Evolutionary conservation across 257 asterid genomes (phyloP), one percentile per base, ranked within the genome.

Genomic region (Nicotiana tabacum): DNA sequence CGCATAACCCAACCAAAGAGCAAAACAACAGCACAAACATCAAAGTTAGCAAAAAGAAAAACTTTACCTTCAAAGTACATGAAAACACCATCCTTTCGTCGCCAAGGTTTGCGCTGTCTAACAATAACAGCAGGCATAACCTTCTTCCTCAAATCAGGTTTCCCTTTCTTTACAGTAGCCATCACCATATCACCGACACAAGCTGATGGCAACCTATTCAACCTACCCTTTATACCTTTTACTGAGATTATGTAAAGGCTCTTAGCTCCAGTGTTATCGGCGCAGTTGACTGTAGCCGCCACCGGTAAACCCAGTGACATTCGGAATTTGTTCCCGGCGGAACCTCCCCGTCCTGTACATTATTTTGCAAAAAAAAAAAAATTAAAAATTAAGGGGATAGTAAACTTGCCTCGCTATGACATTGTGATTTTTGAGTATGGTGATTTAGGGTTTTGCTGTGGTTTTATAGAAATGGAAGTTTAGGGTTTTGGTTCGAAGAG

Each of bases 111-210:
- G 3, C 93, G 82, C 77, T 89, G 92, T 69, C 95, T 86, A 10
- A 91, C 94, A 67, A 89, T 90, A 58, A 91, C 95, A 61, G 94
- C 95, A 0, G 93, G 95, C 93, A 88, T 91, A n/a, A 91, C 94
- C 90, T 89, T 90, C 85, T 92, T 91, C 82, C 94, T 82, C 83
- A 90, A 78, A 30, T 90, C 97, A 82, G 95, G 95, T 83, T 91
- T 92, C 35, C 97, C 92, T 81, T 91, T 92, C 81, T 92, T 91
- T 62, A 91, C 97, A 30, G 96, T 90, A 58, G 92, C 92, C 94
- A 91, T 92, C 33, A 90, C 96, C 96, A 90, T 92, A 82, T 92
- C 94, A 11, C 91, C 94, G 1, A 90, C 96, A 68, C 96, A 91
- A 66, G 93, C 94, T 12, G 97, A 91, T 27, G 93, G 93, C 58